phyloP scores from a whole-genome alignment of 352 stramenopile species.

The Halophytophthora batemanensis region DNA sequence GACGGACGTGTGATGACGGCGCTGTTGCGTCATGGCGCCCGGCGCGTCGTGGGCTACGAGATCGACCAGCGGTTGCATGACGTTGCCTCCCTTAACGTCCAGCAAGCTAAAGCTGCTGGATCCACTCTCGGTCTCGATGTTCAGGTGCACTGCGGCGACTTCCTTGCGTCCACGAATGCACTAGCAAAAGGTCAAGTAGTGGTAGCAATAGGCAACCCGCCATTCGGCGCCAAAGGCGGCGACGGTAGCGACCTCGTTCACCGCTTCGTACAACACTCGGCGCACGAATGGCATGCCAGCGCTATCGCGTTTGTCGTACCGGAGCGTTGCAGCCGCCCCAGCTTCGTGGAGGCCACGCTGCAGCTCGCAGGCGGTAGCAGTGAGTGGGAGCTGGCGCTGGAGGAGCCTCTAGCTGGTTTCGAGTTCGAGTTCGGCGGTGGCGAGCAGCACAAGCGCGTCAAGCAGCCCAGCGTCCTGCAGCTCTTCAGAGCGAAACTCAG shows the following conservation, averaged over 20 bases:
- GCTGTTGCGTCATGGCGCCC: constrained; percentile 37
- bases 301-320: constrained; percentile 73
- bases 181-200: constrained; percentile 16
- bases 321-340: constrained; percentile 39
- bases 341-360: constrained; percentile 43
- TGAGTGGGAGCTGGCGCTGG: constrained; percentile 29
- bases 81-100: constrained; percentile 16
- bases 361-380: constrained; percentile 11
- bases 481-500: too few species aligned
- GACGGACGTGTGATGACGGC: constrained; percentile 52
- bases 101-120: neutral
- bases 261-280: constrained; percentile 48
- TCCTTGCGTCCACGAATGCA: constrained; percentile 36
- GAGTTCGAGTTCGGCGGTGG: constrained; percentile 57
- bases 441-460: constrained; percentile 40
- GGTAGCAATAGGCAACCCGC: constrained; percentile 64
- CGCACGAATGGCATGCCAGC: constrained; percentile 40
- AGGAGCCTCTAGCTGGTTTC: constrained; percentile 33
- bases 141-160: constrained; percentile 43
- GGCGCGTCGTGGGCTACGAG: constrained; percentile 51
- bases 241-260: constrained; percentile 45
- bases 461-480: constrained; percentile 61
- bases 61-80: constrained; percentile 38
- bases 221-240: constrained; percentile 42
- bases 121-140: constrained; percentile 4